These are phyloP conservation scores for Dorcoceras hygrometricum DNA, from an alignment of 257 asterid species.

Conservation along the genomic window DNA sequence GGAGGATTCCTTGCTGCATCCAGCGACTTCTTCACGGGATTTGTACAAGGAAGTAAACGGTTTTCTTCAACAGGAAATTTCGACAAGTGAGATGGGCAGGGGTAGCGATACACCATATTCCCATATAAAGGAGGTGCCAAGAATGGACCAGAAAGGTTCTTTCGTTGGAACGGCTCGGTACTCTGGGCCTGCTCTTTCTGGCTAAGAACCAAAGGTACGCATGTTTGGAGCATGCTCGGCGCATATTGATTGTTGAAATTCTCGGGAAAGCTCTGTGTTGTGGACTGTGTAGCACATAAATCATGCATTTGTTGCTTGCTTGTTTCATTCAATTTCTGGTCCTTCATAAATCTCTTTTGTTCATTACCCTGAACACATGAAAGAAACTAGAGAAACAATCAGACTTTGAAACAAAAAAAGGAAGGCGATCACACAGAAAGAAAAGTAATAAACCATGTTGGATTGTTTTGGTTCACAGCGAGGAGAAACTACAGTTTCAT, in stretches of 20 bases:
- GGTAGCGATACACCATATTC: constrained; percentile 39
- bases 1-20: constrained; percentile 34
- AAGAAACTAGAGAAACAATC: constrained; percentile 52
- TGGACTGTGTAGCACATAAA: constrained; percentile 40
- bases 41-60: constrained; percentile 25
- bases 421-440: constrained; percentile 1
- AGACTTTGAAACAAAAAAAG: constrained; percentile 34
- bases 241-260: constrained; percentile 43
- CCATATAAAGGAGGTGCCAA: constrained; percentile 49
- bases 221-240: constrained; percentile 37
- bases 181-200: constrained; percentile 28
- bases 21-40: constrained; percentile 31
- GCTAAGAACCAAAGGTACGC: constrained; percentile 32
- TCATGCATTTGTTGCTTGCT: constrained; percentile 39
- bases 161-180: constrained; percentile 36
- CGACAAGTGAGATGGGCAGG: constrained; percentile 31
- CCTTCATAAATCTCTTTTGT: constrained; percentile 44
- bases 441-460: neutral
- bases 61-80: constrained; percentile 26
- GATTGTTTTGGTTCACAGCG: constrained; percentile 10
- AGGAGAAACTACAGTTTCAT: constrained; percentile 2
- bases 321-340: constrained; percentile 43
- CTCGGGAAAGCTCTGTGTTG: constrained; percentile 38
- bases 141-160: constrained; percentile 36
- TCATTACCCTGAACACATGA: constrained; percentile 47